These are phyloP conservation scores for Claviceps arundinis DNA, from an alignment of 2,329 filamentous ascomycete species.

Conservation along the genomic window DNA sequence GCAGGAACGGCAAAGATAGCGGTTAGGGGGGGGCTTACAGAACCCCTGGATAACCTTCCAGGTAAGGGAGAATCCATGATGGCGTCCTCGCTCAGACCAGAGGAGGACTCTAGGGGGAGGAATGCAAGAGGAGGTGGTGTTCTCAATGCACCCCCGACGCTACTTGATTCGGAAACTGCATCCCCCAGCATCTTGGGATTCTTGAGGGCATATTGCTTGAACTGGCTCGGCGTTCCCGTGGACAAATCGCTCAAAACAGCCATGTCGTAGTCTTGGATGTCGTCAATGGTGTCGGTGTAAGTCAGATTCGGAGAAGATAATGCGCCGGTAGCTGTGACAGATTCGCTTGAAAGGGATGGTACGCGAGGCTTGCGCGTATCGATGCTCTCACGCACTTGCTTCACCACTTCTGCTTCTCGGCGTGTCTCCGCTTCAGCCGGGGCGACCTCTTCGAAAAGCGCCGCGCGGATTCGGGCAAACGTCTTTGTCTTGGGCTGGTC, in stretches of 20 bases:
- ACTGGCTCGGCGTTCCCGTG: constrained; percentile 45
- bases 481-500: constrained; percentile 84
- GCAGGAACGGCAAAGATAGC: background rate
- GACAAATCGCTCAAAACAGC: constrained; percentile 48
- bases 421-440: constrained; percentile 81
- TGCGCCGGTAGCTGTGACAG: constrained; percentile 40
- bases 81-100: constrained; percentile 54
- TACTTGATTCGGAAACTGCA: constrained; percentile 55
- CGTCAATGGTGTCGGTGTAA: constrained; percentile 52
- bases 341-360: constrained; percentile 24
- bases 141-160: constrained; percentile 32
- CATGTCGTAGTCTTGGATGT: constrained; percentile 56
- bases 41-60: constrained; percentile 21
- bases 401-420: constrained; percentile 88
- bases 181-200: constrained; percentile 68
- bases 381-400: constrained; percentile 86
- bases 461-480: constrained; percentile 84
- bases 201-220: constrained; percentile 60
- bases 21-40: constrained; percentile 8
- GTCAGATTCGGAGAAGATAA: constrained; percentile 57
- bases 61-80: constrained; percentile 56
- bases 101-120: constrained; percentile 45
- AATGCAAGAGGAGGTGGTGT: constrained; percentile 55
- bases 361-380: constrained; percentile 42
- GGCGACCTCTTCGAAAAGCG: constrained; percentile 73